Evolutionary conservation across 2,329 filamentous ascomycete species (phyloP).

Genomic region (Sporothrix euskadiensis): DNA sequence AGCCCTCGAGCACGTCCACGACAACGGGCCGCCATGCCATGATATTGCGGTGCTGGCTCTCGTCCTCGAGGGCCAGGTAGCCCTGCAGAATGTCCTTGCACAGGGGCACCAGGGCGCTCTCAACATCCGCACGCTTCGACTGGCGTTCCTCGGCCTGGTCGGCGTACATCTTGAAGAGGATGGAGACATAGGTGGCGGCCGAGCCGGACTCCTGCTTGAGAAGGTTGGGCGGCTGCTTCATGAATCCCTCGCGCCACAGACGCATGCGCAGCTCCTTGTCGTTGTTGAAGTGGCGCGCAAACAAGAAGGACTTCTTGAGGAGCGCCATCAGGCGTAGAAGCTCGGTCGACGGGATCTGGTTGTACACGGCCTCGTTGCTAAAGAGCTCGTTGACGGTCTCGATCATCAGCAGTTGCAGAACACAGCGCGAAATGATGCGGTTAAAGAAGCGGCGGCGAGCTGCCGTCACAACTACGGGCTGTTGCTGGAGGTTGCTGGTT

Average conservation of each 20-base stretch:
- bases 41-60: slow-evolving; percentile 95
- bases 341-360: slow-evolving; percentile 85
- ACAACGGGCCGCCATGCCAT: slow-evolving; percentile 96
- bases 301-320: slow-evolving; percentile 93
- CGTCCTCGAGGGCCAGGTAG: slow-evolving; percentile 86
- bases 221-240: slow-evolving; percentile 98
- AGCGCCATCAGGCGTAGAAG: slow-evolving; percentile 90
- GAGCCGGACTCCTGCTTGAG: slow-evolving; percentile 95
- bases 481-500: slow-evolving; percentile 73
- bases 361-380: slow-evolving; percentile 93
- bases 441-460: slow-evolving; percentile 96
- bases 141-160: slow-evolving; percentile 82
- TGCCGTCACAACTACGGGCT: slow-evolving; percentile 87
- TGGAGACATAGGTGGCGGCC: slow-evolving; percentile 91
- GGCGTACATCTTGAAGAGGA: slow-evolving; percentile 95
- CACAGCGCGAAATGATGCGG: slow-evolving; percentile 97
- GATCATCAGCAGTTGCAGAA: slow-evolving; percentile 97
- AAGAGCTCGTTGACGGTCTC: slow-evolving; percentile 99
- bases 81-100: slow-evolving; percentile 91
- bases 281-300: slow-evolving; percentile 95
- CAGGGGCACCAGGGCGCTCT: slow-evolving; percentile 87
- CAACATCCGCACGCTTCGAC: slow-evolving; percentile 77
- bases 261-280: slow-evolving; percentile 94
- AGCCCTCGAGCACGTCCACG: slow-evolving; percentile 93
- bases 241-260: slow-evolving; percentile 96